Evolutionary conservation across 192 early-diverging fungal species (phyloP).

Genomic region (Podila epicladia): DNA sequence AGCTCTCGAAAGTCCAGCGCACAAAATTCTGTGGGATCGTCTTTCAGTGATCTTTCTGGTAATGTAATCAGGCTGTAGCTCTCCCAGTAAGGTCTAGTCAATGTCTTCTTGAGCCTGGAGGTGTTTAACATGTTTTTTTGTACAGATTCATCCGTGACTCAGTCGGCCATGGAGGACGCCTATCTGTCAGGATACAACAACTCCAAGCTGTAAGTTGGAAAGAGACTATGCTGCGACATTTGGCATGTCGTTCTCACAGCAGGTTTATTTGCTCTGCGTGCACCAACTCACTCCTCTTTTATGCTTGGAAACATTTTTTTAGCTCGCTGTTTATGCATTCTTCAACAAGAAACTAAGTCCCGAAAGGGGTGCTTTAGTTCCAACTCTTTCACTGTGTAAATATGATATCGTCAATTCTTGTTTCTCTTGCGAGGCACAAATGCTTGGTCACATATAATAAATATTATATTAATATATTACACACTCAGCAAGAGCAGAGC

Average conservation of each 20-base stretch:
- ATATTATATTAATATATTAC: too few relatives aligned
- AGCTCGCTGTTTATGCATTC: slow-evolving; percentile 31
- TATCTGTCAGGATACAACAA: slow-evolving; percentile 61
- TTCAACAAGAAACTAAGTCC: slow-evolving; percentile 16
- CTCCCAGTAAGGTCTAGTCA: too few relatives aligned
- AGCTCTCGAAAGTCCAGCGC: slow-evolving; percentile 43
- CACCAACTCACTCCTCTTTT: neutral
- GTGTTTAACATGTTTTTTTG: too few relatives aligned
- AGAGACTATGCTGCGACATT: neutral
- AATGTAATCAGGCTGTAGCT: neutral
- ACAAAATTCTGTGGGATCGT: slow-evolving; percentile 56
- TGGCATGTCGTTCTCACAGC: too few relatives aligned
- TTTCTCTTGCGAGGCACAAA: too few relatives aligned
- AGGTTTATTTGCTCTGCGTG: too few relatives aligned
- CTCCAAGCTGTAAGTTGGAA: slow-evolving; percentile 58
- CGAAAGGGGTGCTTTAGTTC: neutral
- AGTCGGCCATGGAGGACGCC: slow-evolving; percentile 64
- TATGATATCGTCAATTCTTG: too few relatives aligned
- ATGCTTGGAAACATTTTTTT: neutral
- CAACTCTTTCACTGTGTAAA: too few relatives aligned
- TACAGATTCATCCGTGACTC: slow-evolving; percentile 63
- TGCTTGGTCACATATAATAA: too few relatives aligned
- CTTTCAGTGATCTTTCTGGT: slow-evolving; percentile 61
- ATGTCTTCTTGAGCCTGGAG: neutral
- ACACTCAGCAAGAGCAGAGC: too few relatives aligned